phyloP scores from a whole-genome alignment of 2,329 filamentous ascomycete species.

The Paecilomyces niveus region DNA sequence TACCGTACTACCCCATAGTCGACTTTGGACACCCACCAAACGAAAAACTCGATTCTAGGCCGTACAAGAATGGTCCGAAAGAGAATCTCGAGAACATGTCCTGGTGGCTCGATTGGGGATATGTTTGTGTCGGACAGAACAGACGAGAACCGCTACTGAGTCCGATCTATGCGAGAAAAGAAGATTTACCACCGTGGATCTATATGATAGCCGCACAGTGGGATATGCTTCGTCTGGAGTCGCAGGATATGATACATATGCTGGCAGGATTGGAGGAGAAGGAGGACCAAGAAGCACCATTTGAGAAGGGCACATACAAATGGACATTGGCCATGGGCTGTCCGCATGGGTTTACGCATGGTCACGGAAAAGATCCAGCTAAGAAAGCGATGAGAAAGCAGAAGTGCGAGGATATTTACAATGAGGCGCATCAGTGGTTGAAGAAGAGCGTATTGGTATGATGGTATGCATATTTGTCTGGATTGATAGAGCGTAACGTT shows the following conservation, averaged over 20 bases:
- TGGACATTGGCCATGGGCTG: slow-evolving; percentile 2
- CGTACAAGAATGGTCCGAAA: slow-evolving; percentile 9
- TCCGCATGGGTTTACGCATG: slow-evolving; percentile 1
- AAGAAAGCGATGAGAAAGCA: not conserved
- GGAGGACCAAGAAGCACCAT: not conserved
- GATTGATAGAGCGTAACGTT: not conserved
- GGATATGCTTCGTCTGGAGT: slow-evolving; percentile 36
- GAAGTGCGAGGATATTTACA: not conserved
- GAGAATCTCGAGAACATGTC: slow-evolving; percentile 21
- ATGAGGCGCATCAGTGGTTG: not conserved
- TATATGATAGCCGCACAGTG: slow-evolving; percentile 41
- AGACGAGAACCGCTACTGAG: slow-evolving; percentile 36
- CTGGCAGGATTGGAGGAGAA: not conserved
- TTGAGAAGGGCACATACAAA: slow-evolving; percentile 2
- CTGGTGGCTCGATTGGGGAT: slow-evolving; percentile 32
- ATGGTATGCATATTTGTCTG: not conserved
- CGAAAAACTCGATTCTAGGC: slow-evolving; percentile 20
- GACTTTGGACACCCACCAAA: slow-evolving; percentile 29
- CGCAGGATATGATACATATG: slow-evolving; percentile 9
- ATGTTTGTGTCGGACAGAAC: slow-evolving; percentile 28
- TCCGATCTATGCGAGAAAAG: slow-evolving; percentile 27
- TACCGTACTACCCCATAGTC: slow-evolving; percentile 40
- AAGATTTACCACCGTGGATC: slow-evolving; percentile 34
- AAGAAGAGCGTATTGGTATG: not conserved
- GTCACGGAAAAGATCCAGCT: not conserved